Conservation (phyloP, 2,329 filamentous ascomycete genomes). For the Nigrospora sphaerica region DNA sequence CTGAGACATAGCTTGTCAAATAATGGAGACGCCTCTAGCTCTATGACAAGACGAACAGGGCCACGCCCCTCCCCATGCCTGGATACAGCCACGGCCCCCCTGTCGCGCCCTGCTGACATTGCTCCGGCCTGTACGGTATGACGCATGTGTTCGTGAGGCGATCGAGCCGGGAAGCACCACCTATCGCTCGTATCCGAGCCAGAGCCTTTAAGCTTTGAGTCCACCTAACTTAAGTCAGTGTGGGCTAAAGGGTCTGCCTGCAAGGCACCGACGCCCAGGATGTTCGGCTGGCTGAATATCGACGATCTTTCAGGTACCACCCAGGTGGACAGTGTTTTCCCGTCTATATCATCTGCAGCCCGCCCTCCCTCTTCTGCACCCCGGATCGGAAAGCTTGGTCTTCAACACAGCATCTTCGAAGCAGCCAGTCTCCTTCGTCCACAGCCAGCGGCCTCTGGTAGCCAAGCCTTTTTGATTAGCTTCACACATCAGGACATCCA, state of each 20-base stretch:
- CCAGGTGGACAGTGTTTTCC: slow-evolving; percentile 4
- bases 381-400: background rate
- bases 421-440: background rate
- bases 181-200: slow-evolving; percentile 4
- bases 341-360: slow-evolving; percentile 9
- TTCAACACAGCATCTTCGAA: background rate
- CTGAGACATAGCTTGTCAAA: slow-evolving; percentile 11
- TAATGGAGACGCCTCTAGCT: background rate
- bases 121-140: slow-evolving; percentile 12
- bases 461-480: no score
- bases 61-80: background rate
- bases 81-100: background rate
- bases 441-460: no score
- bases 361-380: background rate
- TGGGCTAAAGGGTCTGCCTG: slow-evolving; percentile 6
- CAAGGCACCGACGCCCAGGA: slow-evolving; percentile 13
- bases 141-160: slow-evolving; percentile 12
- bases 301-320: slow-evolving; percentile 15
- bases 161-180: slow-evolving; percentile 1
- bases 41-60: slow-evolving; percentile 13
- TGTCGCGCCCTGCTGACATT: slow-evolving; percentile 10
- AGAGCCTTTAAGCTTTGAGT: slow-evolving; percentile 6
- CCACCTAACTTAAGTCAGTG: background rate
- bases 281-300: slow-evolving; percentile 10
- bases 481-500: no score